Base-by-base conservation (phyloP, 2,329 filamentous ascomycete genomes). In the Arachnomyces sp. region DNA sequence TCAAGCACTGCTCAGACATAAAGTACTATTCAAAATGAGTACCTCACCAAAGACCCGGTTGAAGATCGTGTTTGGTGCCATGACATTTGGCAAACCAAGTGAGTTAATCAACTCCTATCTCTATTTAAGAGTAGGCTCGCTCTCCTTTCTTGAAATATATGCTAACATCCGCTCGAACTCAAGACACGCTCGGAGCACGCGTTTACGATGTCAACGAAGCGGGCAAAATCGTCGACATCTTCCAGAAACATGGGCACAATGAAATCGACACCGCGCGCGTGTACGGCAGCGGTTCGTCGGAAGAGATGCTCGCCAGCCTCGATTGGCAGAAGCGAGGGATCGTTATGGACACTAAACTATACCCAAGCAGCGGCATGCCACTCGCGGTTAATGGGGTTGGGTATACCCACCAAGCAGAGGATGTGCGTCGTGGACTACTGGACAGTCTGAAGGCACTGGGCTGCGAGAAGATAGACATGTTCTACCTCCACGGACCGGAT, bases 401-500 rank as follows among this genome's bases (percentile, higher is more conserved):
- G 3, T 58, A 55, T 30, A 44, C 42, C 5, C 62, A 64, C 36
- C 54, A 43, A 4, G 52, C 59, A 0, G 54, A 56, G 1, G 54
- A 59, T 32, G 45, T 70, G 16, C 53, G 59, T 1, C 44, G 54
- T 4, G 61, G 53, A 3, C 42, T 72, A 4, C 41, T 50, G 25
- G 52, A 57, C 7, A 66, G 62, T 12, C 45, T 72, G 18, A 44
- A 54, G 30, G 66, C 63, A 1, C 55, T 73, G 11, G 52, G 62
- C 28, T 53, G 60, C 0, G 52, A 60, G 17, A 63, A 62, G 42
- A 53, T 75, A 2, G 61, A 74, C 30, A 65, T 72, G 37, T 72
- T 62, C 50, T 75, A 75, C 43, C 61, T 75, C 2, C 72, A 75
- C 45, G 65, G 60, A 1, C 71, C 71, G 39, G 72, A 75, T 48